Conservation (phyloP, 2,329 filamentous ascomycete species). For the Cercospora zeina region DNA sequence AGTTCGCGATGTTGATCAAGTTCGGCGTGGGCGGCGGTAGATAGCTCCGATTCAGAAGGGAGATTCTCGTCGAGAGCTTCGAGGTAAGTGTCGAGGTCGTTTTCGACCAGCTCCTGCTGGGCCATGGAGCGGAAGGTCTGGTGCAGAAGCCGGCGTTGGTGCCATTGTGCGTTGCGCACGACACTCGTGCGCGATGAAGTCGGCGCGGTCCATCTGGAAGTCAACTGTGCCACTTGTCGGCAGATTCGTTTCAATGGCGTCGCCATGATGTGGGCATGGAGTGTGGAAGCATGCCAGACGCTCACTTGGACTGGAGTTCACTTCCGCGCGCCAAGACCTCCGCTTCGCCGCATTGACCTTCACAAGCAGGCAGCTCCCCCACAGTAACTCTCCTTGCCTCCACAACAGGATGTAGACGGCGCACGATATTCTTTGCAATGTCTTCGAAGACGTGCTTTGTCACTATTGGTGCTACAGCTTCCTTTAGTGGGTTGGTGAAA, state of each 20-base stretch:
- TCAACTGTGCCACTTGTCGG: constrained; percentile 29
- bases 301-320: constrained; percentile 14
- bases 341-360: constrained; percentile 20
- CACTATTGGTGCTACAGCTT: constrained; percentile 87
- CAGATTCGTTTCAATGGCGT: constrained; percentile 36
- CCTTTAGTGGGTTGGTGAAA: constrained; percentile 71
- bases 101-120: constrained; percentile 16
- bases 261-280: constrained; percentile 32
- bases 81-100: constrained; percentile 21
- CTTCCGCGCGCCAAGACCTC: constrained; percentile 19
- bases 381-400: not conserved
- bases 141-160: constrained; percentile 21
- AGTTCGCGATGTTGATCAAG: constrained; percentile 85
- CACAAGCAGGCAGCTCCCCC: constrained; percentile 4
- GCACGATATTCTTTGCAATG: constrained; percentile 16
- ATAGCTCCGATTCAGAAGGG: constrained; percentile 79
- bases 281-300: constrained; percentile 14
- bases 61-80: constrained; percentile 27
- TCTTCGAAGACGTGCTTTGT: constrained; percentile 67
- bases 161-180: constrained; percentile 20
- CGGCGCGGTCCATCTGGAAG: constrained; percentile 21
- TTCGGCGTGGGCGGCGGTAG: constrained; percentile 78
- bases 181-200: constrained; percentile 2
- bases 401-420: constrained; percentile 20
- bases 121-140: constrained; percentile 19